Percentiles rank a stretch among this genome's conserved stretches.
Evolutionary conservation across 2,329 filamentous ascomycete species (phyloP).

Genomic region (Pyrenochaeta sp.): DNA sequence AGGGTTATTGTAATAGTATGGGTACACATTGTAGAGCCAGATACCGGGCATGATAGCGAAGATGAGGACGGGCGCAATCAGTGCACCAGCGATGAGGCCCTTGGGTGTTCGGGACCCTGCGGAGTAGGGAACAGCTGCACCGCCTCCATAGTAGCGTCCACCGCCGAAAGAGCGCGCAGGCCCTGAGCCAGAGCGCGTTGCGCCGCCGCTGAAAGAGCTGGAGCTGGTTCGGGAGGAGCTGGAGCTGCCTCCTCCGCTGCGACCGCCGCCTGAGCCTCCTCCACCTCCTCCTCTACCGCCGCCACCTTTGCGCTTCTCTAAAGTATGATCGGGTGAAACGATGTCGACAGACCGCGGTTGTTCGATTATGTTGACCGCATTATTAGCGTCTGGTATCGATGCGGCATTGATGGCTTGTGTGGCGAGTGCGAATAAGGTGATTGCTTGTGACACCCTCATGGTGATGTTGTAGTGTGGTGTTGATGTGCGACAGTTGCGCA

Average conservation of each 20-base stretch:
- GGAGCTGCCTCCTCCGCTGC: constrained; percentile 9
- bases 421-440: constrained; percentile 33
- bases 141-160: constrained; percentile 71
- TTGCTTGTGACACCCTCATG: constrained; percentile 38
- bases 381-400: constrained; percentile 38
- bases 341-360: constrained; percentile 25
- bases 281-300: constrained; percentile 42
- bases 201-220: constrained; percentile 45
- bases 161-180: constrained; percentile 66
- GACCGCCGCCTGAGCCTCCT: constrained; percentile 13
- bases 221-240: constrained; percentile 20
- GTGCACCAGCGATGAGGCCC: constrained; percentile 59
- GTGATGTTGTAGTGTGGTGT: constrained; percentile 15
- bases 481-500: constrained; percentile 11
- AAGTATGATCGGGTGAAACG: constrained; percentile 41
- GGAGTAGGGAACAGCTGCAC: constrained; percentile 65
- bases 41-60: constrained; percentile 69
- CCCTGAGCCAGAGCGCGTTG: constrained; percentile 67
- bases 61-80: constrained; percentile 58
- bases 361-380: constrained; percentile 34
- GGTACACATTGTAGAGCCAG: constrained; percentile 71
- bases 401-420: constrained; percentile 32
- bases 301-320: constrained; percentile 51
- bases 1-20: constrained; percentile 67
- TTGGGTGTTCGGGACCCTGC: constrained; percentile 61